phyloP scores from a whole-genome alignment of 2,329 filamentous ascomycete species.

The Blumeria graminis region DNA sequence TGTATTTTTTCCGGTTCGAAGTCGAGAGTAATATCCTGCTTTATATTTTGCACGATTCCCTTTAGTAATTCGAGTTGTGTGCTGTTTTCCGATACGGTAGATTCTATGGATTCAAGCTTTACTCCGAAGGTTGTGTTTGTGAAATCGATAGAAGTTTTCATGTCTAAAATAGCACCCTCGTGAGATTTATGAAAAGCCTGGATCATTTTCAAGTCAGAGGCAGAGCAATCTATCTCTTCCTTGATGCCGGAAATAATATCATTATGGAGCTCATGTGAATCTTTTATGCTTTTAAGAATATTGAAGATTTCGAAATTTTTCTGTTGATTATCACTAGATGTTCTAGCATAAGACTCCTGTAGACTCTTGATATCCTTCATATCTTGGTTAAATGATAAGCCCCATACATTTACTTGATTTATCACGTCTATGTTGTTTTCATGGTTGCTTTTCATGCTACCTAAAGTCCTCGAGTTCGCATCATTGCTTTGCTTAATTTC shows the following conservation, averaged over 20 bases:
- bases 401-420: background rate
- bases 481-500: slow-evolving; percentile 1
- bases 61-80: background rate
- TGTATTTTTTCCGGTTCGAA: background rate
- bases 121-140: background rate
- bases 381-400: slow-evolving; percentile 1
- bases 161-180: too few relatives aligned
- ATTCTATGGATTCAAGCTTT: background rate
- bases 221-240: too few relatives aligned
- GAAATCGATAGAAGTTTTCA: too few relatives aligned
- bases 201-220: too few relatives aligned
- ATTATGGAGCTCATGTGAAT: background rate
- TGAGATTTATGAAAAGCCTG: too few relatives aligned
- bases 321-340: background rate
- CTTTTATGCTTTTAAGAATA: background rate
- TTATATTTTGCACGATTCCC: background rate
- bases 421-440: background rate
- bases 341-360: slow-evolving; percentile 1
- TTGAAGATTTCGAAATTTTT: background rate
- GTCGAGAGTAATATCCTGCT: background rate
- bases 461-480: background rate
- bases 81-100: background rate
- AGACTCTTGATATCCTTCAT: slow-evolving; percentile 4
- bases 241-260: too few relatives aligned
- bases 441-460: background rate